Evolutionary conservation across 179 eudicot genomes (phyloP).

Genomic region (Actinidia arguta): DNA sequence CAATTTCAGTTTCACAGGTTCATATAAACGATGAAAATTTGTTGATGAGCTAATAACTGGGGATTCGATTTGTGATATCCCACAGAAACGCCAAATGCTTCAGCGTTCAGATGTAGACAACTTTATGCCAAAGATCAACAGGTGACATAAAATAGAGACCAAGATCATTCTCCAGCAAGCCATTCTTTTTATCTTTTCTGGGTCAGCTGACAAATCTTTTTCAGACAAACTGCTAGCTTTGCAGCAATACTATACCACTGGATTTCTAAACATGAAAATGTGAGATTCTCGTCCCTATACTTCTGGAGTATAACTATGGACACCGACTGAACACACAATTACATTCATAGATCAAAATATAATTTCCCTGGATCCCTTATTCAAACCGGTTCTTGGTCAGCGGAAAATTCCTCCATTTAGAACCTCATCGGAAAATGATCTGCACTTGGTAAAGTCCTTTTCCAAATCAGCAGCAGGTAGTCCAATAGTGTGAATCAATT

Average conservation of each 20-base stretch:
- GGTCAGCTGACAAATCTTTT: background rate
- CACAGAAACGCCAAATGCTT: background rate
- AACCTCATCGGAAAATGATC: background rate
- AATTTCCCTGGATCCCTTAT: background rate
- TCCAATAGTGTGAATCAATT: background rate
- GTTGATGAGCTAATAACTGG: background rate
- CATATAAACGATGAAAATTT: background rate
- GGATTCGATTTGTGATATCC: background rate
- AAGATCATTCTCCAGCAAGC: background rate
- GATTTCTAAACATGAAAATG: background rate
- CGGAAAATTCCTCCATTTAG: background rate
- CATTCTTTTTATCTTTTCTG: background rate
- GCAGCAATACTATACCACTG: background rate
- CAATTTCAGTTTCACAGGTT: background rate
- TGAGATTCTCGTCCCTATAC: background rate
- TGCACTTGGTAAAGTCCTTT: background rate
- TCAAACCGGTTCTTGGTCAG: background rate
- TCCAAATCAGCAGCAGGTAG: background rate
- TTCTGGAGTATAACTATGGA: background rate
- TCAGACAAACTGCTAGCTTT: background rate
- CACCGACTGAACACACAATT: background rate
- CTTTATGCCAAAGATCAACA: background rate
- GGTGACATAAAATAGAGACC: background rate
- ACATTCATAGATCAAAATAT: background rate
- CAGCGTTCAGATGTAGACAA: constrained; percentile 5